These are phyloP conservation scores for Aureobasidium sp. DNA, from an alignment of 2,329 filamentous ascomycete genomes.

Conservation along the genomic window DNA sequence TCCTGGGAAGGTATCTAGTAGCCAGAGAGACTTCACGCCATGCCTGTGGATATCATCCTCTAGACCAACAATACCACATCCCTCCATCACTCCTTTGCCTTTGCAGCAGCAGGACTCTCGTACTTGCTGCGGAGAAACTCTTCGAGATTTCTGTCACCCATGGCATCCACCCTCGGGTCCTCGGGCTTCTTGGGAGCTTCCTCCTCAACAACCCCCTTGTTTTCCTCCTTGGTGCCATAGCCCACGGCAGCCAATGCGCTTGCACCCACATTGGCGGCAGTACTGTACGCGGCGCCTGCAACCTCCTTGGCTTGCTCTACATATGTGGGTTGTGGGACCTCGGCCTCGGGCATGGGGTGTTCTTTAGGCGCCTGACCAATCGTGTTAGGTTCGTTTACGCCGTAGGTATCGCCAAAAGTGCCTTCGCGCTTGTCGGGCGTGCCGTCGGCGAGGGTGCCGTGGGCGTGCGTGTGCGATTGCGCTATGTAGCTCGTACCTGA, in stretches of 20 bases:
- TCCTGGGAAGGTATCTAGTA: background rate
- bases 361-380: constrained; percentile 46
- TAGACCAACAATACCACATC: background rate
- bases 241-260: constrained; percentile 31
- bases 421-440: constrained; percentile 39
- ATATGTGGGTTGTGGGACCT: constrained; percentile 30
- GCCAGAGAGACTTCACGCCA: background rate
- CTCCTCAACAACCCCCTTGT: constrained; percentile 19
- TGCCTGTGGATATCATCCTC: background rate
- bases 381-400: constrained; percentile 42
- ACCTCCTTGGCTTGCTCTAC: constrained; percentile 39
- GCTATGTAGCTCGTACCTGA: constrained; percentile 35
- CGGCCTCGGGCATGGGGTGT: constrained; percentile 30
- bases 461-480: constrained; percentile 38
- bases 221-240: constrained; percentile 23
- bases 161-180: constrained; percentile 27
- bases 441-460: constrained; percentile 35
- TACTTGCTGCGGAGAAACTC: constrained; percentile 31
- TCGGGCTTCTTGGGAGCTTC: constrained; percentile 17
- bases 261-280: constrained; percentile 26
- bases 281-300: constrained; percentile 25
- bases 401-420: constrained; percentile 38
- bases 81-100: background rate
- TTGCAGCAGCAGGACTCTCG: constrained; percentile 16
- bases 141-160: constrained; percentile 28